phyloP scores from a whole-genome alignment of 768 basidiomycete genomes.

The Boletus rubescentipes region DNA sequence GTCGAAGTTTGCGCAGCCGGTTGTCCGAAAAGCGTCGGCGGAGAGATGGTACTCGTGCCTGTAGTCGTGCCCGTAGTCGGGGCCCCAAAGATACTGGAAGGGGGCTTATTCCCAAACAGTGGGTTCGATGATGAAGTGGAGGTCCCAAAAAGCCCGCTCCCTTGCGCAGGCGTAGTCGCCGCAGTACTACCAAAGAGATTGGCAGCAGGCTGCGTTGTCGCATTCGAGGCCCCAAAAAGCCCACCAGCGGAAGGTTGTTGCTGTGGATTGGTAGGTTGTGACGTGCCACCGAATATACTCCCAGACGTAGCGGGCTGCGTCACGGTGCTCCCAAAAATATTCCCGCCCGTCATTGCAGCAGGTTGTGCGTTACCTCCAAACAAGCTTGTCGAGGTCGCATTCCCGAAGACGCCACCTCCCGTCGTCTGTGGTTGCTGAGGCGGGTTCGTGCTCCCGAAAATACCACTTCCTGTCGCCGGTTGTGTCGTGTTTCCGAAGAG shows the following conservation, averaged over 20 bases:
- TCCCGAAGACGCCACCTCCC: constrained; percentile 20
- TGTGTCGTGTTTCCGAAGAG: constrained; percentile 28
- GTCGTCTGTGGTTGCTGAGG: constrained; percentile 26
- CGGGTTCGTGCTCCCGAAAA: constrained; percentile 27
- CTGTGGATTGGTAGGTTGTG: constrained; percentile 18
- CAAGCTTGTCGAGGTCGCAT: constrained; percentile 9
- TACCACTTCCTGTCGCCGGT: constrained; percentile 18
- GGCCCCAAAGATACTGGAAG: constrained; percentile 29
- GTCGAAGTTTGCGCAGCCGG: constrained; percentile 15
- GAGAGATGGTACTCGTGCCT: constrained; percentile 12
- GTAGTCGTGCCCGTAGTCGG: constrained; percentile 24
- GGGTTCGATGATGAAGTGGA: constrained; percentile 28
- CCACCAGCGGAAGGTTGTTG: constrained; percentile 23
- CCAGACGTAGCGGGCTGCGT: constrained; percentile 17
- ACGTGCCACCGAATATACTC: constrained; percentile 18
- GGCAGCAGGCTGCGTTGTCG: constrained; percentile 17
- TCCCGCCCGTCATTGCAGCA: neutral
- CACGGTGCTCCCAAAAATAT: constrained; percentile 12
- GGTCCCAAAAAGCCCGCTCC: constrained; percentile 29
- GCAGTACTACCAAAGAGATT: constrained; percentile 29
- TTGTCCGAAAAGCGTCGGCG: constrained; percentile 35
- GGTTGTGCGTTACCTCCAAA: constrained; percentile 21
- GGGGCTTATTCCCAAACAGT: constrained; percentile 37
- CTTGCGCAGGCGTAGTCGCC: constrained; percentile 18
- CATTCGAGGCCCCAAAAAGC: constrained; percentile 27